Evolutionary conservation across 768 basidiomycete genomes (phyloP).

Genomic region (Calocybe gangraenosa): DNA sequence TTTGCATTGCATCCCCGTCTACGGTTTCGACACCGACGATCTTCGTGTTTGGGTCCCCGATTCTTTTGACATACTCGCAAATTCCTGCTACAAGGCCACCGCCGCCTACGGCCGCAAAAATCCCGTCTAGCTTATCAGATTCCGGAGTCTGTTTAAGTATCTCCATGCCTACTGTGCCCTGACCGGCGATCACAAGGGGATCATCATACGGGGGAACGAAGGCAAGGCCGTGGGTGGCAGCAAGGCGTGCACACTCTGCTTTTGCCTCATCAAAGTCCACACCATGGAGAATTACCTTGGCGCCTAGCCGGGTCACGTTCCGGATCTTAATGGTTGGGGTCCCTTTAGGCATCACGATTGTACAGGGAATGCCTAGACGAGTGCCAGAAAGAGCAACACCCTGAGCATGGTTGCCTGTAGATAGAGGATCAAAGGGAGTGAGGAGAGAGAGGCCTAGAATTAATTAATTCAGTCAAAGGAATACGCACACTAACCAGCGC

Average conservation of each 20-base stretch:
- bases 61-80: conserved; percentile 86
- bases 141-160: conserved; percentile 84
- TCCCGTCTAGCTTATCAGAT: conserved; percentile 71
- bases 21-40: conserved; percentile 91
- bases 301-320: conserved; percentile 92
- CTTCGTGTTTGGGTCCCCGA: conserved; percentile 78
- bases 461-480: conserved; percentile 14
- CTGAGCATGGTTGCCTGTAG: conserved; percentile 93
- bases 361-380: conserved; percentile 85
- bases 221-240: conserved; percentile 66
- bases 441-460: conserved; percentile 2
- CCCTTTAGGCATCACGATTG: conserved; percentile 97
- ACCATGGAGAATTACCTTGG: conserved; percentile 91
- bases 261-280: conserved; percentile 96
- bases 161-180: conserved; percentile 94
- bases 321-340: conserved; percentile 96
- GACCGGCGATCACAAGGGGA: conserved; percentile 94
- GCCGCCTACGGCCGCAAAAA: conserved; percentile 92
- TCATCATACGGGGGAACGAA: conserved; percentile 98
- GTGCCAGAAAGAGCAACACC: conserved; percentile 95
- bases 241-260: conserved; percentile 86
- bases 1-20: conserved; percentile 92
- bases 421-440: conserved; percentile 7
- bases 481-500: conserved; percentile 85
- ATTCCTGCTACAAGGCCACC: conserved; percentile 93